Percentiles rank a stretch among this genome's conserved stretches.
Conservation (phyloP, 2,329 filamentous ascomycete species). For the Trichoderma pleuroti region DNA sequence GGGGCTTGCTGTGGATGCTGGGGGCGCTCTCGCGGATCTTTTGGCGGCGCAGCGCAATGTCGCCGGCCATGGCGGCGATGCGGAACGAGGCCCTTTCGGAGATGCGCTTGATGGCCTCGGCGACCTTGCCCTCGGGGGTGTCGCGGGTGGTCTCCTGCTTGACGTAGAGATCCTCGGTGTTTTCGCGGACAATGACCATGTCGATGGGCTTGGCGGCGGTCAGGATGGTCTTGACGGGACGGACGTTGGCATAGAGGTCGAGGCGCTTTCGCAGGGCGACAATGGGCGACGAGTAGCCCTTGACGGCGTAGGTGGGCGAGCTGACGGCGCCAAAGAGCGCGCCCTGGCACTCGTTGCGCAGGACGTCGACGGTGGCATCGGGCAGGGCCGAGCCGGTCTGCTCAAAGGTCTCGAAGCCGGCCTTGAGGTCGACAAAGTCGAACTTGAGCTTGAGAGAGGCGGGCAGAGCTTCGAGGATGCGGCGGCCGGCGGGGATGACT, state of each 20-base stretch:
- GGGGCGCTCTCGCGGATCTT: constrained; percentile 60
- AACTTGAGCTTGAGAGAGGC: constrained; percentile 89
- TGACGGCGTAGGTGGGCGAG: constrained; percentile 83
- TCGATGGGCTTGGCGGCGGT: constrained; percentile 72
- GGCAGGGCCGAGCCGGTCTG: constrained; percentile 83
- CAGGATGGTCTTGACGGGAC: constrained; percentile 81
- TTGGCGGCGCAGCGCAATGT: constrained; percentile 85
- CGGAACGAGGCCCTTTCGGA: constrained; percentile 77
- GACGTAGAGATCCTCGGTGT: constrained; percentile 97
- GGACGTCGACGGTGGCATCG: constrained; percentile 82
- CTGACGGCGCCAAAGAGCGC: constrained; percentile 94
- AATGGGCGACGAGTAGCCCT: constrained; percentile 94
- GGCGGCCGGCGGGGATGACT: constrained; percentile 91
- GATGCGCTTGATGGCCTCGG: constrained; percentile 97
- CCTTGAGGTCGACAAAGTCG: constrained; percentile 88
- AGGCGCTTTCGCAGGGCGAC: constrained; percentile 94
- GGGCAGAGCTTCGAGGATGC: constrained; percentile 88
- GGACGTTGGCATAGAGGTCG: constrained; percentile 94
- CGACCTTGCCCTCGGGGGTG: constrained; percentile 74
- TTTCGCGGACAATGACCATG: constrained; percentile 97
- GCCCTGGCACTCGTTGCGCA: constrained; percentile 89
- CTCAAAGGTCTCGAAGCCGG: constrained; percentile 92
- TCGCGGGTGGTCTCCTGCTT: constrained; percentile 90
- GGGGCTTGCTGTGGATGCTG: constrained; percentile 63
- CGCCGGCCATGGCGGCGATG: constrained; percentile 89